Evolutionary conservation across 495 filamentous ascomycete species (phyloP), one percentile per base, ranked within the genome.

Genomic region (Aspergillus saccharolyticus): DNA sequence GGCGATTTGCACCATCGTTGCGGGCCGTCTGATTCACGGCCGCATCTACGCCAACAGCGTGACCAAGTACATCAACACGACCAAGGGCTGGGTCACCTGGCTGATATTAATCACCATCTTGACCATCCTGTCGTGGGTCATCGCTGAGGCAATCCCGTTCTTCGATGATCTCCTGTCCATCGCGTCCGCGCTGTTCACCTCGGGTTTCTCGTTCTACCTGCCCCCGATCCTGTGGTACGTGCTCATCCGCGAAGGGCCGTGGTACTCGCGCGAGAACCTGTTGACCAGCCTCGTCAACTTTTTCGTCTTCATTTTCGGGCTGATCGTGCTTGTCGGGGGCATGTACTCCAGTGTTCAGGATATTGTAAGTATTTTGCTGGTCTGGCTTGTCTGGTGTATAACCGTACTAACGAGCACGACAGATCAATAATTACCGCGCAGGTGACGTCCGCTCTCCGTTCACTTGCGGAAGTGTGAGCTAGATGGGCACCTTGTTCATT

Each of bases 61-160:
- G 60, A 75, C 76, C 39, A 76, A 75, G 49, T 83, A 79, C 72
- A 75, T 86, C 67, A 83, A 80, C 74, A 83, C 77, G 1, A 74
- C 75, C 57, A 81, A 67, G 63, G 70, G 79, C 15, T 84, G 79
- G 80, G 55, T 74, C n/a, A 75, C 75, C 14, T 89, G 86, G 86
- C 53, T 85, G 5, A 63, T 46, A 2, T 69, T 87, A 3, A 78
- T 82, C 33, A 61, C 72, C n/a, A 55, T 68, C 61, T 71, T 85
- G 54, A 87, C 83, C 45, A 39, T 85, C 18, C 56, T 86, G 39
- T 80, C 83, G 3, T 89, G 81, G 74, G 62, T 88, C 55, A 82
- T 88, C 63, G 85, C 84, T 46, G 80, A 85, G 59, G 80, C 82
- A 18, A 85, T 89, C 48, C 86, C 86, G 1, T 82, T 85, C 75